Conservation (phyloP, 352 stramenopile species). For the Phytophthora ramorum region DNA sequence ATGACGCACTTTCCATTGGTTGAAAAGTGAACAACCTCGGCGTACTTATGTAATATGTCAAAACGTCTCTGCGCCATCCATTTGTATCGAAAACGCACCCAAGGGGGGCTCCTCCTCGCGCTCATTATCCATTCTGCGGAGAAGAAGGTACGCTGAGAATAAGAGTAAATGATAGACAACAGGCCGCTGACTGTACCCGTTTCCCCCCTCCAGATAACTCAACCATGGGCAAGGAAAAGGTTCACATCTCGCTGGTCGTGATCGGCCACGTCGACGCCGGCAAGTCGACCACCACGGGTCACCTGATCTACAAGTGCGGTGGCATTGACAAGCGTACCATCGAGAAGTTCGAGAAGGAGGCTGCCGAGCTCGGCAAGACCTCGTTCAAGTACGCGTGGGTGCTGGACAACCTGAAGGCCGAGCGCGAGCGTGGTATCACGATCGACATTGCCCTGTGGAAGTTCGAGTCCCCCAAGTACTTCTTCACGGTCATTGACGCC, state of each 20-base stretch:
- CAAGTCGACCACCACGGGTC: conserved; percentile 99
- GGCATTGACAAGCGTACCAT: conserved; percentile 99
- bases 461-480: conserved; percentile 97
- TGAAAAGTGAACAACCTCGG: conserved; percentile 27
- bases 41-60: conserved; percentile 30
- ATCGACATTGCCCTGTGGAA: conserved; percentile 99
- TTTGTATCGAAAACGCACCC: conserved; percentile 15
- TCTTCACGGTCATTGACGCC: conserved; percentile 98
- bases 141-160: conserved; percentile 41
- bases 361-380: conserved; percentile 95
- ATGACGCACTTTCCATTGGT: conserved; percentile 8
- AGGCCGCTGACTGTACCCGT: neutral
- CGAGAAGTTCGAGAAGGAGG: conserved; percentile 99
- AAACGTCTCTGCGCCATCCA: conserved; percentile 44
- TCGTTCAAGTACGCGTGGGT: conserved; percentile 99
- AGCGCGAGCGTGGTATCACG: conserved; percentile 97
- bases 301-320: conserved; percentile 99
- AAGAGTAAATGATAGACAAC: neutral
- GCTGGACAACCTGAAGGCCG: conserved; percentile 98
- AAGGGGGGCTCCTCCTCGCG: conserved; percentile 10
- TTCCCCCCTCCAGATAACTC: conserved; percentile 17
- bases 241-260: conserved; percentile 94
- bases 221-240: conserved; percentile 78
- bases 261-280: conserved; percentile 98
- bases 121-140: conserved; percentile 58